A percentile compares a stretch with the other conserved stretches of the same genome.
Conservation (phyloP, 495 filamentous ascomycete species). For the Neurospora sp. region DNA sequence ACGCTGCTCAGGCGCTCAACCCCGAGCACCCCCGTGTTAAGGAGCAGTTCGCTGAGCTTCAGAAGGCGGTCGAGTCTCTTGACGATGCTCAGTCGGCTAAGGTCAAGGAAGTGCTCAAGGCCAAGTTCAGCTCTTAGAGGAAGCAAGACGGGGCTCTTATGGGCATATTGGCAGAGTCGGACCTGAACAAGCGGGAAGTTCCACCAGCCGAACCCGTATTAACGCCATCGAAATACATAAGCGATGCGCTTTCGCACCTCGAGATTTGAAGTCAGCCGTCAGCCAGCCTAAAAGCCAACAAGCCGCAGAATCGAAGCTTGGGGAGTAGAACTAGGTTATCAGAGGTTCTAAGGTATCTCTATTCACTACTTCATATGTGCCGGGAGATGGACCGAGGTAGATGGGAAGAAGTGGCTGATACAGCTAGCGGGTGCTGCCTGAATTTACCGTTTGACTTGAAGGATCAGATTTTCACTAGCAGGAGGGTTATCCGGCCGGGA, state of each 20-base stretch:
- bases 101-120: constrained; percentile 53
- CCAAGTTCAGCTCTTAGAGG: constrained; percentile 40
- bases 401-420: background rate
- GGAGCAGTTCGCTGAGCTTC: constrained; percentile 64
- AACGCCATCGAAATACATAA: background rate
- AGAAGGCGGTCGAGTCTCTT: constrained; percentile 46
- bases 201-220: background rate
- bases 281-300: background rate
- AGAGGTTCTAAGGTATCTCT: background rate
- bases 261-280: background rate
- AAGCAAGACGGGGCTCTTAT: constrained; percentile 16
- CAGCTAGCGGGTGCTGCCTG: background rate
- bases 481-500: background rate
- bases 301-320: background rate
- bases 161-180: background rate
- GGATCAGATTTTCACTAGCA: background rate
- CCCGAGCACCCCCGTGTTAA: constrained; percentile 64
- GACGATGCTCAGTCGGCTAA: constrained; percentile 46
- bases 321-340: background rate
- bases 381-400: background rate
- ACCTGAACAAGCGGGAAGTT: background rate
- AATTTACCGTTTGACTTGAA: background rate
- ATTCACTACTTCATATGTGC: background rate
- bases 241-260: background rate
- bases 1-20: constrained; percentile 59